A percentile compares a stretch with the other conserved stretches of the same genome.
phyloP scores from a whole-genome alignment of 2,329 filamentous ascomycete species.

The Aspergillus sp. region DNA sequence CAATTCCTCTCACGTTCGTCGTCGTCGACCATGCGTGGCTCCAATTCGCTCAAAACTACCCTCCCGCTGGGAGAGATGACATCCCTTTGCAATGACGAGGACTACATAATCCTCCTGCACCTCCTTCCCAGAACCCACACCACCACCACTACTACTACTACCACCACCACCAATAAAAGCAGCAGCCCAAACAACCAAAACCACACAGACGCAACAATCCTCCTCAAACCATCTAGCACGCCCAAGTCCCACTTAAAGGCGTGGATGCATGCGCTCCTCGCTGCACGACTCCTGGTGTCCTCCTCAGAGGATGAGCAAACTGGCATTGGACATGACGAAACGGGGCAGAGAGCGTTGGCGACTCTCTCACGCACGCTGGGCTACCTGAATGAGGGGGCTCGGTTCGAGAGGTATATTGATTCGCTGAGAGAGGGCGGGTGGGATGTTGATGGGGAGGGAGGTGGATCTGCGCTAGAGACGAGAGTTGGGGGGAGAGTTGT shows the following conservation, averaged over 20 bases:
- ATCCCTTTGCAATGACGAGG: slow-evolving; percentile 50
- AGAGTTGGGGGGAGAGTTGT: slow-evolving; percentile 48
- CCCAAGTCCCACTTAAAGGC: slow-evolving; percentile 56
- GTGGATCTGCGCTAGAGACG: slow-evolving; percentile 61
- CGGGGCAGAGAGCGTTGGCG: neutral
- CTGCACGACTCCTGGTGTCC: slow-evolving; percentile 35
- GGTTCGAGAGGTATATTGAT: slow-evolving; percentile 47
- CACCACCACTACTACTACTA: neutral
- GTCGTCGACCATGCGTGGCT: slow-evolving; percentile 4
- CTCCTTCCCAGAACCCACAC: slow-evolving; percentile 39
- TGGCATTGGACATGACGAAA: neutral
- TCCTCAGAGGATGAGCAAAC: neutral
- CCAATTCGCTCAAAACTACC: slow-evolving; percentile 28
- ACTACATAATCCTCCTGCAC: slow-evolving; percentile 64
- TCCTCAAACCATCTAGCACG: slow-evolving; percentile 60
- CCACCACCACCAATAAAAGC: neutral
- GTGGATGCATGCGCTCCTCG: slow-evolving; percentile 61
- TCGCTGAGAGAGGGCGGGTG: slow-evolving; percentile 56
- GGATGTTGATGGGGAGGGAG: slow-evolving; percentile 58
- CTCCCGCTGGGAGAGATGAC: slow-evolving; percentile 51
- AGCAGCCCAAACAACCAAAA: slow-evolving; percentile 8
- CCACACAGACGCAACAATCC: slow-evolving; percentile 52
- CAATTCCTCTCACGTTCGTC: slow-evolving; percentile 27
- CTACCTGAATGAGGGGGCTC: slow-evolving; percentile 38
- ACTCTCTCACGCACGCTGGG: slow-evolving; percentile 45